Conservation (phyloP, 345 rosid genomes). For the Gossypioides kirkii region DNA sequence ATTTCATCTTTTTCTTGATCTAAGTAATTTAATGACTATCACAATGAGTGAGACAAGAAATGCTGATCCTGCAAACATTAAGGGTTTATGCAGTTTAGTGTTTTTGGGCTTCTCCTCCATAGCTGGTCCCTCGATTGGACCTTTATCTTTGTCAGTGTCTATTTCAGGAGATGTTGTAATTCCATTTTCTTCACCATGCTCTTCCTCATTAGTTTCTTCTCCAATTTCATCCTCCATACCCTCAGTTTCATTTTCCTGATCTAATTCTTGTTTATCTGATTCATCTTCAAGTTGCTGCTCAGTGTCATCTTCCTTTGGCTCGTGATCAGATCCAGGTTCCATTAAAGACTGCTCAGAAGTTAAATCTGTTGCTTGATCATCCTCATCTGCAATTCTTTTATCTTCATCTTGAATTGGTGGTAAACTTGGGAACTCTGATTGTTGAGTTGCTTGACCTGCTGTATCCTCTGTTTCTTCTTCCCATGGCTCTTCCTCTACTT, state of each 20-base stretch:
- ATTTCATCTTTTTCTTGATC: conserved; percentile 2
- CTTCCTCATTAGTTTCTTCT: background rate
- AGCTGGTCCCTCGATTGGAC: conserved; percentile 6
- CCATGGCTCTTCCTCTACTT: background rate
- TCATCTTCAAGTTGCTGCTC: background rate
- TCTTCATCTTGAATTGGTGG: conserved; percentile 11
- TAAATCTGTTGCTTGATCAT: background rate
- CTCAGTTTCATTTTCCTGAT: conserved; percentile 6
- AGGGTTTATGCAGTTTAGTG: background rate
- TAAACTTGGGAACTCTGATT: background rate
- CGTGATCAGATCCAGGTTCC: conserved; percentile 16
- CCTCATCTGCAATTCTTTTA: background rate
- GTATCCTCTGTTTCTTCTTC: background rate
- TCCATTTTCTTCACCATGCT: background rate
- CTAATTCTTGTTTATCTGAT: background rate
- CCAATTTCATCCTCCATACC: background rate
- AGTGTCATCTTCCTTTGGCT: conserved; percentile 1
- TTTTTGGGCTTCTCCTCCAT: background rate
- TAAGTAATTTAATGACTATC: conserved; percentile 11
- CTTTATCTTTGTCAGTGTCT: conserved; percentile 5
- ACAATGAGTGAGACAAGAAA: conserved; percentile 4
- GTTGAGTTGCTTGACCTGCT: background rate
- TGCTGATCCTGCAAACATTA: conserved; percentile 17
- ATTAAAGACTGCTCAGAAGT: conserved; percentile 9
- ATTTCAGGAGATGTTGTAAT: background rate